These are phyloP conservation scores for Chytridium lagenaria DNA, from an alignment of 371 early-diverging fungal species.

Conservation along the genomic window DNA sequence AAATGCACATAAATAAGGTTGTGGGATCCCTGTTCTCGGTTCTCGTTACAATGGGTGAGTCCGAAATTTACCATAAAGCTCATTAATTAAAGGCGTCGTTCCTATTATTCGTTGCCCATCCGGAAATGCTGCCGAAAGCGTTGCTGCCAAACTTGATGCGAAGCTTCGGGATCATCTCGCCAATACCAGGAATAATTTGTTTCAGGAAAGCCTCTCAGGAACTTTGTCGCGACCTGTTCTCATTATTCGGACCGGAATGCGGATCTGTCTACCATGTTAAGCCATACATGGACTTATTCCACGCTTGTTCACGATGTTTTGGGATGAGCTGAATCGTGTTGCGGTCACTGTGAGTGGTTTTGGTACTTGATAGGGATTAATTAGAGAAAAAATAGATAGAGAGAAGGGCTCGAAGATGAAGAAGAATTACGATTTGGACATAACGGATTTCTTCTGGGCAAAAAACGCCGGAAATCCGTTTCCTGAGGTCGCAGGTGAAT, in stretches of 20 bases:
- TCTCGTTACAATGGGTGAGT: conserved; percentile 84
- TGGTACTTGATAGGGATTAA: conserved; percentile 5
- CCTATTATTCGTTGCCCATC: conserved; percentile 91
- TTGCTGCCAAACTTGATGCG: conserved; percentile 87
- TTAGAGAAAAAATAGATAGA: conserved; percentile 58
- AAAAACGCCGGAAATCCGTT: conserved; percentile 94
- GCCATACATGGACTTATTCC: conserved; percentile 98
- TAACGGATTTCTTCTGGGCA: conserved; percentile 91
- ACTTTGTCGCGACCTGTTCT: conserved; percentile 65
- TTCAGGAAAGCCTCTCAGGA: conserved; percentile 58
- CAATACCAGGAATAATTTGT: conserved; percentile 81
- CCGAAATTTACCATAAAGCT: background rate
- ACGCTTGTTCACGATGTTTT: conserved; percentile 97
- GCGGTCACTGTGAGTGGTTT: conserved; percentile 37
- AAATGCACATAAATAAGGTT: conserved; percentile 75
- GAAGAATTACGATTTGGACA: conserved; percentile 90
- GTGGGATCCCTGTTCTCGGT: conserved; percentile 89
- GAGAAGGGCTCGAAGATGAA: conserved; percentile 70
- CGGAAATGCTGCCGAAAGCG: conserved; percentile 93
- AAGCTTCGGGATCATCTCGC: conserved; percentile 88
- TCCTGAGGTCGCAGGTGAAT: conserved; percentile 90
- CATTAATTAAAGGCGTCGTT: conserved; percentile 61
- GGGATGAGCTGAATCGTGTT: conserved; percentile 89
- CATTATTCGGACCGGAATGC: conserved; percentile 94
- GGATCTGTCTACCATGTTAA: conserved; percentile 94